Evolutionary conservation across 2,329 filamentous ascomycete species (phyloP).

Genomic region (Corniculantispora saksenae): DNA sequence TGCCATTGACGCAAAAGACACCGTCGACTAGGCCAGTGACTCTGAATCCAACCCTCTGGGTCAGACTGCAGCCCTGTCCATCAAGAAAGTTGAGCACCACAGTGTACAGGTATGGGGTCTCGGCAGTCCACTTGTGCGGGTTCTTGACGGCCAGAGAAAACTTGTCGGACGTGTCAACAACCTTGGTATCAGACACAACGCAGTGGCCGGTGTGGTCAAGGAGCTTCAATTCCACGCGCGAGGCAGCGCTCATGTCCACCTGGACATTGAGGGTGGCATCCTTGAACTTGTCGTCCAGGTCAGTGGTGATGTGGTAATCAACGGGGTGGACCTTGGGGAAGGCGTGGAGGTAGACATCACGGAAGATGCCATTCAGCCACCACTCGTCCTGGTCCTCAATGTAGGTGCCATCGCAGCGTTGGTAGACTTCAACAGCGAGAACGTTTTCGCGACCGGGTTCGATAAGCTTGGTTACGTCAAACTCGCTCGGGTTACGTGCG

Average conservation of each 20-base stretch:
- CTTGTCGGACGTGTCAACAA: constrained; percentile 40
- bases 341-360: constrained; percentile 65
- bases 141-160: constrained; percentile 44
- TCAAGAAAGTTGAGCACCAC: constrained; percentile 40
- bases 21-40: constrained; percentile 61
- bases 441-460: constrained; percentile 48
- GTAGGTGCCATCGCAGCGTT: constrained; percentile 71
- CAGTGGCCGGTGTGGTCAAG: constrained; percentile 35
- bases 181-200: constrained; percentile 29
- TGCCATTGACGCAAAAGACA: constrained; percentile 65
- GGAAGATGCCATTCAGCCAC: constrained; percentile 69
- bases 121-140: constrained; percentile 68
- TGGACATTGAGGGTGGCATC: constrained; percentile 53
- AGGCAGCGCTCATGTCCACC: constrained; percentile 42
- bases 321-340: constrained; percentile 58
- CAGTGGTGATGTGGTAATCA: constrained; percentile 57
- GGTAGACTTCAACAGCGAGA: constrained; percentile 68
- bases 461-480: constrained; percentile 63
- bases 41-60: constrained; percentile 65
- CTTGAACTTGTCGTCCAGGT: constrained; percentile 55
- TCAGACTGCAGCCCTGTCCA: constrained; percentile 36
- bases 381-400: constrained; percentile 73
- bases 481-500: constrained; percentile 71
- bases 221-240: constrained; percentile 36
- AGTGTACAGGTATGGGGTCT: constrained; percentile 64